Conservation (phyloP, 371 early-diverging fungal species). For the Phascolomyces articulosus region DNA sequence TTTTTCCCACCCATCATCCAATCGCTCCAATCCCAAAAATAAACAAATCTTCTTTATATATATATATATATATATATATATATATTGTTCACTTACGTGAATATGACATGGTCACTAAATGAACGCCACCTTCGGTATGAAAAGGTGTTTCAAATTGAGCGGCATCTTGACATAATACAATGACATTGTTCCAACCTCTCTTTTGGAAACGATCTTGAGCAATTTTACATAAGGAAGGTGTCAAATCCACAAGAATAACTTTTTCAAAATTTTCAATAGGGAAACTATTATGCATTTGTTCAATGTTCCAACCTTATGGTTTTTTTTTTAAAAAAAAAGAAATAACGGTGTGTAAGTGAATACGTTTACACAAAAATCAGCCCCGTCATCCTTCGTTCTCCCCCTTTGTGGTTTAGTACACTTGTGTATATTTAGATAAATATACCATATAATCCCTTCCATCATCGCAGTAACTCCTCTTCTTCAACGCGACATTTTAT, state of each 20-base stretch:
- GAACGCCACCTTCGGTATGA: constrained; percentile 63
- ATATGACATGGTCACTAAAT: constrained; percentile 84
- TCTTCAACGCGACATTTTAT: no score
- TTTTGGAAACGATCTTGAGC: constrained; percentile 76
- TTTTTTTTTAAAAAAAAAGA: background rate
- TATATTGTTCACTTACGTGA: constrained; percentile 49
- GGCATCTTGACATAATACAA: constrained; percentile 83
- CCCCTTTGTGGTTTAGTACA: no score
- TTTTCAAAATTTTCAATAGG: constrained; percentile 77
- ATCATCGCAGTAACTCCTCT: no score
- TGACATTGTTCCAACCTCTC: constrained; percentile 81
- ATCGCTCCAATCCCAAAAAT: background rate
- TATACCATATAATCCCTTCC: no score
- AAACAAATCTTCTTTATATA: no score
- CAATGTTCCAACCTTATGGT: constrained; percentile 88
- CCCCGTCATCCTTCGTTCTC: no score
- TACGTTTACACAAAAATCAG: no score
- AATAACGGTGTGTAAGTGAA: no score
- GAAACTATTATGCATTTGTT: constrained; percentile 76
- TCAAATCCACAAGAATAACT: constrained; percentile 85
- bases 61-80: background rate
- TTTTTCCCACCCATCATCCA: background rate
- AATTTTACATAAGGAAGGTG: constrained; percentile 80
- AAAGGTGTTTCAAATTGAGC: constrained; percentile 67
- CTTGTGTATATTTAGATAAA: no score